Percentiles rank a stretch among this genome's conserved stretches.
These are phyloP conservation scores for Hanseniaspora jakobsenii DNA, from an alignment of 805 yeast species.

Conservation along the genomic window DNA sequence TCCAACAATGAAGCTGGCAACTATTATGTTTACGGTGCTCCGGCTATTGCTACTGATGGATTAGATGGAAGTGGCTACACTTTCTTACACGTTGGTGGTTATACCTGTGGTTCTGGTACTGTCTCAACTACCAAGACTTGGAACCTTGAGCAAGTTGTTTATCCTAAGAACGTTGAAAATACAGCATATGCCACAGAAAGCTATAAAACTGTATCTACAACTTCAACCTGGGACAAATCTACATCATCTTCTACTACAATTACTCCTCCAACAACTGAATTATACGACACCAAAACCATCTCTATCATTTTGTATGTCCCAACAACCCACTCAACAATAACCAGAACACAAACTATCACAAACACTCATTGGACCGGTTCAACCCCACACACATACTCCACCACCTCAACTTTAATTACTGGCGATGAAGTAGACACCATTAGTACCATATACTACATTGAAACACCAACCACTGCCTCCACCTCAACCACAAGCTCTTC, in stretches of 20 bases:
- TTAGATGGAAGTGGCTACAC: conserved; percentile 17
- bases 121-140: conserved; percentile 18
- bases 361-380: conserved; percentile 19
- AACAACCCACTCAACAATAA: background rate
- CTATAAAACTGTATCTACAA: conserved; percentile 14
- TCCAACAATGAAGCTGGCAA: conserved; percentile 1
- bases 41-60: conserved; percentile 19
- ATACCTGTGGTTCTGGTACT: conserved; percentile 16
- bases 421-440: conserved; percentile 13
- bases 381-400: conserved; percentile 16
- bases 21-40: conserved; percentile 17
- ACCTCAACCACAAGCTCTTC: conserved; percentile 1
- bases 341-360: conserved; percentile 19
- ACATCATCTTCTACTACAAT: conserved; percentile 8
- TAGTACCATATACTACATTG: conserved; percentile 1
- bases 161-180: conserved; percentile 16
- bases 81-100: conserved; percentile 19
- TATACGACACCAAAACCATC: conserved; percentile 6
- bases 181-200: conserved; percentile 11
- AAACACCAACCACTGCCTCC: background rate
- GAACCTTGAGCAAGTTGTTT: conserved; percentile 19
- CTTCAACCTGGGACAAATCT: conserved; percentile 13
- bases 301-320: conserved; percentile 12
- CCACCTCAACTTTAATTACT: conserved; percentile 20
- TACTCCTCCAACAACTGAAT: conserved; percentile 9